Evolutionary conservation across 805 yeast genomes (phyloP).

Genomic region (Clavispora vitiphila): DNA sequence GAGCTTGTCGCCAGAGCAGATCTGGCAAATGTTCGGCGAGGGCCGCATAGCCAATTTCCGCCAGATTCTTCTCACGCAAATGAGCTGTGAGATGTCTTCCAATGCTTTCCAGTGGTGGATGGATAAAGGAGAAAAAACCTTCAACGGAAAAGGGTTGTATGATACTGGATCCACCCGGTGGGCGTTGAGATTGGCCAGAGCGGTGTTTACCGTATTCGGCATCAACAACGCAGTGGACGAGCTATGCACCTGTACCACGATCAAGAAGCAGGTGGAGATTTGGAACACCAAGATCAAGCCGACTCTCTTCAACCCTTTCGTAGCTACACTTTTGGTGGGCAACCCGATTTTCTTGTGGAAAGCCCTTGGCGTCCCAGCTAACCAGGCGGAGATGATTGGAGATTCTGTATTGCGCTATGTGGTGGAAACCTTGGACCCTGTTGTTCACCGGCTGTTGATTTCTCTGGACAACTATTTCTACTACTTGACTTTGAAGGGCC

Average conservation of each 20-base stretch:
- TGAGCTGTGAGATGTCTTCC: slow-evolving; percentile 71
- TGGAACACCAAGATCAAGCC: slow-evolving; percentile 67
- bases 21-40: slow-evolving; percentile 74
- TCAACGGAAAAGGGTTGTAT: slow-evolving; percentile 61
- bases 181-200: slow-evolving; percentile 69
- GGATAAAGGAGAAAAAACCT: slow-evolving; percentile 55
- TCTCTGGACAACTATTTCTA: slow-evolving; percentile 75
- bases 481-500: slow-evolving; percentile 60
- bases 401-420: slow-evolving; percentile 66
- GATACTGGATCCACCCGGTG: slow-evolving; percentile 84
- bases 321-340: slow-evolving; percentile 65
- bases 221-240: slow-evolving; percentile 46
- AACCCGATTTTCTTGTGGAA: slow-evolving; percentile 85
- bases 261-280: slow-evolving; percentile 57
- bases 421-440: slow-evolving; percentile 73
- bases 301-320: slow-evolving; percentile 63
- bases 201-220: slow-evolving; percentile 55
- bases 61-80: slow-evolving; percentile 39
- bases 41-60: slow-evolving; percentile 51
- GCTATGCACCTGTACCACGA: slow-evolving; percentile 51
- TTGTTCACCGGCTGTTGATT: slow-evolving; percentile 57
- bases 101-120: slow-evolving; percentile 81
- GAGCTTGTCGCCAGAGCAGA: slow-evolving; percentile 46
- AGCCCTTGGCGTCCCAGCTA: slow-evolving; percentile 84
- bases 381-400: slow-evolving; percentile 80